phyloP scores from a whole-genome alignment of 306 rosid genomes.

The Glycine tomentella region DNA sequence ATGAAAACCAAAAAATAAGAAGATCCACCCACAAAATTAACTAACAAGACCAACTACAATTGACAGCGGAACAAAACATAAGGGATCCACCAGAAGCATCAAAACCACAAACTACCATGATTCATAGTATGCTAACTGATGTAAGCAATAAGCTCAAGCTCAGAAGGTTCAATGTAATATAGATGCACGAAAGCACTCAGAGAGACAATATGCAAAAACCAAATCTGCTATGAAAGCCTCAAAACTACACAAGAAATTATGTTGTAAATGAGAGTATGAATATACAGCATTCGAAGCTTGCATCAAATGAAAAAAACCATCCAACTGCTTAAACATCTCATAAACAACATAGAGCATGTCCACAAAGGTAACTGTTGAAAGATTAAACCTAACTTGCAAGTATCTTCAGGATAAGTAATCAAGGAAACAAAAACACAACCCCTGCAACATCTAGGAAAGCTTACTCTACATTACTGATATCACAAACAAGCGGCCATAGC shows the following conservation, averaged over 20 bases:
- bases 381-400: constrained; percentile 36
- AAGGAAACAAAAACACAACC: constrained; percentile 23
- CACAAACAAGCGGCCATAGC: constrained; percentile 39
- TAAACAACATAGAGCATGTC: constrained; percentile 4
- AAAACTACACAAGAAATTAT: background rate
- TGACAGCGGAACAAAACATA: background rate
- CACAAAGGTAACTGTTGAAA: constrained; percentile 19
- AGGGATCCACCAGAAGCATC: background rate
- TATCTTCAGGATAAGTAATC: constrained; percentile 27
- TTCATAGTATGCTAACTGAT: too few relatives aligned
- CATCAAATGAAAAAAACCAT: constrained; percentile 35
- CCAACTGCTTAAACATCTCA: constrained; percentile 35
- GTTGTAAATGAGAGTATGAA: background rate
- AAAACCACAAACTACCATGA: background rate
- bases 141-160: too few relatives aligned
- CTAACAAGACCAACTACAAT: background rate
- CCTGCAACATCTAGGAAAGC: constrained; percentile 34
- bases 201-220: too few relatives aligned
- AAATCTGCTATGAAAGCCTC: background rate
- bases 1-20: background rate
- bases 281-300: constrained; percentile 11
- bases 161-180: too few relatives aligned
- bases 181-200: too few relatives aligned
- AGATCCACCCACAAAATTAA: background rate
- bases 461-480: constrained; percentile 41